These are phyloP conservation scores for Solanum piurae DNA, from an alignment of 257 asterid species.

Conservation along the genomic window DNA sequence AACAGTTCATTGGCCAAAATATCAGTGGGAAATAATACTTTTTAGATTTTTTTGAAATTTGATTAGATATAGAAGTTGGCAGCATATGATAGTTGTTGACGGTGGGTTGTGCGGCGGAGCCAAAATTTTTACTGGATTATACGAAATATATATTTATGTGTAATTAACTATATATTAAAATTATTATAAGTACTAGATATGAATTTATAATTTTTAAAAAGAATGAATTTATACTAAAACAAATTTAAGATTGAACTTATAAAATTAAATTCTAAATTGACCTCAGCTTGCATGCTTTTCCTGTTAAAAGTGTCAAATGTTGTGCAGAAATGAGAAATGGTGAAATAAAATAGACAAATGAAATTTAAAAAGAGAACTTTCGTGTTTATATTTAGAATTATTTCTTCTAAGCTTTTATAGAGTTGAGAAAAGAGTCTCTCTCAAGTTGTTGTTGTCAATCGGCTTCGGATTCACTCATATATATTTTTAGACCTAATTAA, in stretches of 20 bases:
- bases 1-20: background rate
- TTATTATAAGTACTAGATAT: background rate
- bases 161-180: no score
- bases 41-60: no score
- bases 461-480: no score
- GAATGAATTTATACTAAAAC: no score
- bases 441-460: no score
- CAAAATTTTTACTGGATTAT: rapidly evolving
- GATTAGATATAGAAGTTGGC: background rate
- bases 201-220: background rate
- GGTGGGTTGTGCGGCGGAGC: background rate
- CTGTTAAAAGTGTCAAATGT: background rate
- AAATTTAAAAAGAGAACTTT: no score
- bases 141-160: no score
- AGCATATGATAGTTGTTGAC: background rate
- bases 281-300: background rate
- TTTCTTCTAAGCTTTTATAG: no score
- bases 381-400: no score
- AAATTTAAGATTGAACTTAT: background rate
- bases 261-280: background rate
- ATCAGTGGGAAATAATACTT: background rate
- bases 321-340: background rate
- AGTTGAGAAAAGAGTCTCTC: no score
- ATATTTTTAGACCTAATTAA: no score
- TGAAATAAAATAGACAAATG: background rate